phyloP scores from a whole-genome alignment of 805 yeast species.

The Jamesozyma spencerorum region DNA sequence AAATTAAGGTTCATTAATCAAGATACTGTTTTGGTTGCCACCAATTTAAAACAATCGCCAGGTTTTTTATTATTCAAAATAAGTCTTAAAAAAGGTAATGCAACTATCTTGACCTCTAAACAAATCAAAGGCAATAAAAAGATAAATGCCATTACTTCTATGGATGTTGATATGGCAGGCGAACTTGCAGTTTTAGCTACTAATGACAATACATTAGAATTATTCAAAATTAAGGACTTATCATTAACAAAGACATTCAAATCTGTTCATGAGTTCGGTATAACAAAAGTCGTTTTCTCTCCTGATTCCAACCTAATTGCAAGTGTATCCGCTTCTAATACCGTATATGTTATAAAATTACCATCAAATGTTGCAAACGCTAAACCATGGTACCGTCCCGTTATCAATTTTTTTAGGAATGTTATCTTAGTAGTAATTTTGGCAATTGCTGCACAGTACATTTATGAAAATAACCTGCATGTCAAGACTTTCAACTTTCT shows the following conservation, averaged over 20 bases:
- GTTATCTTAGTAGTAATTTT: slow-evolving; percentile 19
- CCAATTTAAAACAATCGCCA: slow-evolving; percentile 31
- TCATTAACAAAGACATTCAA: slow-evolving; percentile 41
- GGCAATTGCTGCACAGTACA: slow-evolving; percentile 18
- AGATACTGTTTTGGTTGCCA: slow-evolving; percentile 35
- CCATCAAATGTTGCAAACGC: slow-evolving; percentile 39
- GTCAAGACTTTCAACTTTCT: slow-evolving; percentile 7
- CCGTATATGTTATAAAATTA: slow-evolving; percentile 52
- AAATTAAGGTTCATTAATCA: slow-evolving; percentile 31
- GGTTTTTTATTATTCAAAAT: slow-evolving; percentile 33
- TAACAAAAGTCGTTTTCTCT: slow-evolving; percentile 63
- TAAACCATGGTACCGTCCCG: slow-evolving; percentile 23
- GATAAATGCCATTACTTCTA: slow-evolving; percentile 41
- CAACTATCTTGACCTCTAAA: slow-evolving; percentile 18
- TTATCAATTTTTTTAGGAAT: slow-evolving; percentile 19
- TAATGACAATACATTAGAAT: slow-evolving; percentile 53
- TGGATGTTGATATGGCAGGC: slow-evolving; percentile 33
- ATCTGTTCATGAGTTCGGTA: slow-evolving; percentile 68
- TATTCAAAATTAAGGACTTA: slow-evolving; percentile 47
- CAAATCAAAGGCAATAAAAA: slow-evolving; percentile 19
- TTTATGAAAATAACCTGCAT: slow-evolving; percentile 21
- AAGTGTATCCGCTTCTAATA: slow-evolving; percentile 68
- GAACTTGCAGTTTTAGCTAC: slow-evolving; percentile 36
- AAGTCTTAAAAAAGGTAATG: slow-evolving; percentile 20
- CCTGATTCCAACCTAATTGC: slow-evolving; percentile 60